Base-by-base conservation (phyloP, 129 eudicot species). In the Daucus carota region DNA sequence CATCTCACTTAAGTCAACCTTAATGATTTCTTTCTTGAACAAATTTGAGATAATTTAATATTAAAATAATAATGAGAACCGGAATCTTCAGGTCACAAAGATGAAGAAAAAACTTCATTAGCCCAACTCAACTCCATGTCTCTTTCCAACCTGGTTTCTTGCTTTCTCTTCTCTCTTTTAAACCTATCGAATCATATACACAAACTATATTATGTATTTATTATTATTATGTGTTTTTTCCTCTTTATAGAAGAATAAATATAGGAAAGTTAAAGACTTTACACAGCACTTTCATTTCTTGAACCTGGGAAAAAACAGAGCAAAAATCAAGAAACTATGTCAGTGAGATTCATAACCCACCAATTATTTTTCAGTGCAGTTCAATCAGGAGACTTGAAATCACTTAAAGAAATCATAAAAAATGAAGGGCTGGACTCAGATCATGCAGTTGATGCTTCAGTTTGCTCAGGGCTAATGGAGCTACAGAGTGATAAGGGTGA, bases 281-380 rank as follows among this genome's bases (percentile, higher is more conserved):
- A 70, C 50, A 10, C 74, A 41, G 24, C 50, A 41, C 52, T 22
- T 70, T 31, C 50, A 40, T 6, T 70, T 84, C 76, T 70, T 79
- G 77, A 50, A 36, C 75, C n/a, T n/a, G n/a, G n/a, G 43, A 76
- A 36, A 57, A 59, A 77, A 80, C 46, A 77, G 65, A 77, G 78
- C 47, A 13, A 40, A 80, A 44, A 41, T 36, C 42, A 88, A 86
- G 97, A 92, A 88, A 80, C 82, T 34, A 92, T 84, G 81, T 84
- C 92, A 33, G 78, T 81, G 46, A 81, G 97, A 77, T 89, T 92
- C 85, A 87, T 92, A 70, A 73, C 86, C 82, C 96, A 89, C 80
- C 97, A 92, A 76, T 84, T 92, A 59, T 86, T 90, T 46, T 93
- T 93, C 86, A 7, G 85, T 10, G 96, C 98, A 15, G 98, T 93